phyloP scores from a whole-genome alignment of 2,329 filamentous ascomycete species.

The Scedosporium minutisporum region DNA sequence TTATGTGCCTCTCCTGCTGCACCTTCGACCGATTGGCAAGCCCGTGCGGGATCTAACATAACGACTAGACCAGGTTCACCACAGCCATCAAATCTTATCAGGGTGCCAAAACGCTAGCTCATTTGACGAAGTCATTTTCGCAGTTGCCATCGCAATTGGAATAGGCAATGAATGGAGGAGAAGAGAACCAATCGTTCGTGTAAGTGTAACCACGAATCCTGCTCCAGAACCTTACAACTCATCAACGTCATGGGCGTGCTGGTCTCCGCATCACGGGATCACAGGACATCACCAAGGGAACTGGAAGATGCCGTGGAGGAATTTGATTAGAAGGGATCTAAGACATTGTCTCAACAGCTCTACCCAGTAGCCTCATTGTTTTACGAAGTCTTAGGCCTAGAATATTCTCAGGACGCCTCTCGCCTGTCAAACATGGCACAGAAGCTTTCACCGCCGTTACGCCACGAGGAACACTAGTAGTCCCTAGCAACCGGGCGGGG shows the following conservation, averaged over 20 bases:
- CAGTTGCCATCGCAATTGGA: not conserved
- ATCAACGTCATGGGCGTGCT: not conserved
- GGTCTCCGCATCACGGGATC: no score
- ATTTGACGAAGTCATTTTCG: not conserved
- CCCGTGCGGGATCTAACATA: not conserved
- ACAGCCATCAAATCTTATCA: not conserved
- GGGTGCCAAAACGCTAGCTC: not conserved
- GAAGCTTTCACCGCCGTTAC: not conserved
- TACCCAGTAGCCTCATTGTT: not conserved
- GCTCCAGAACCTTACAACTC: not conserved
- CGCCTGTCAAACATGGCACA: not conserved
- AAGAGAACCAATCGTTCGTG: not conserved
- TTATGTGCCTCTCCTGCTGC: not conserved
- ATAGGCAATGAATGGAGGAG: not conserved
- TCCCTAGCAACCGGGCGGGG: not conserved
- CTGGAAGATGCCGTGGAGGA: not conserved
- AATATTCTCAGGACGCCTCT: not conserved
- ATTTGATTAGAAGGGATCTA: not conserved
- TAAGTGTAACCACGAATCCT: not conserved
- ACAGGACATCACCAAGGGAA: no score
- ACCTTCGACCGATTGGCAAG: not conserved
- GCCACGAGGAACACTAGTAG: not conserved
- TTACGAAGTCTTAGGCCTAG: not conserved
- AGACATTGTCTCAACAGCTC: not conserved
- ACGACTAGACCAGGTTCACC: not conserved